Conservation (phyloP, 2,329 filamentous ascomycete genomes). For the Bipolaris bicolor region DNA sequence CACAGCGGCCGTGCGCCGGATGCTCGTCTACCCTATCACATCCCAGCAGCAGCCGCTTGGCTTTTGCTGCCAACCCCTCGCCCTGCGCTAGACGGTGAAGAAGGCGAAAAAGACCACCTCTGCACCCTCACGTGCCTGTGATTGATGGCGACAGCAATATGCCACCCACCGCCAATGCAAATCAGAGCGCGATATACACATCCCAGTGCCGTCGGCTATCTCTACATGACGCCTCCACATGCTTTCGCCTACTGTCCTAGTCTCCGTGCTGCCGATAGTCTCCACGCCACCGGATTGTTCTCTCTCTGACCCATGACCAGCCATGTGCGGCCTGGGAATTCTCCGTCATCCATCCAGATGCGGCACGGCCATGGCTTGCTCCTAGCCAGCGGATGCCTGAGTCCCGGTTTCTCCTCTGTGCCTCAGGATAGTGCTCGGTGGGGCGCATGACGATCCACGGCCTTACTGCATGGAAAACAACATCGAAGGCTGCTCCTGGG, state of each 20-base stretch:
- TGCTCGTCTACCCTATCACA: conserved; percentile 25
- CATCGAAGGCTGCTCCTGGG: conserved; percentile 18
- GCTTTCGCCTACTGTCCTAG: neutral
- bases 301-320: too few species aligned
- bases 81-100: conserved; percentile 14
- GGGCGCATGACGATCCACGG: conserved; percentile 14
- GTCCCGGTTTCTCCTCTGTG: conserved; percentile 37
- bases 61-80: conserved; percentile 6
- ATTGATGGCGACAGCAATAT: conserved; percentile 10
- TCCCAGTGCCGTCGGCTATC: neutral
- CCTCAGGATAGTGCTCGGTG: conserved; percentile 30
- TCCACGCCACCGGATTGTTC: neutral
- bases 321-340: conserved; percentile 2
- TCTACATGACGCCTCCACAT: too few species aligned
- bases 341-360: conserved; percentile 11
- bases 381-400: conserved; percentile 43
- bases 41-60: conserved; percentile 19
- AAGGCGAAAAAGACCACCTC: neutral
- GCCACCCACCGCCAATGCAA: neutral
- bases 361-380: conserved; percentile 14
- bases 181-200: too few species aligned
- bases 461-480: conserved; percentile 21
- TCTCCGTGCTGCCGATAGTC: neutral
- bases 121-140: conserved; percentile 26
- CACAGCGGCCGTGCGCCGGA: conserved; percentile 26